Evolutionary conservation across 179 eudicot species (phyloP), one percentile per base, ranked within the genome.

Genomic region (Gypsophila paniculata): DNA sequence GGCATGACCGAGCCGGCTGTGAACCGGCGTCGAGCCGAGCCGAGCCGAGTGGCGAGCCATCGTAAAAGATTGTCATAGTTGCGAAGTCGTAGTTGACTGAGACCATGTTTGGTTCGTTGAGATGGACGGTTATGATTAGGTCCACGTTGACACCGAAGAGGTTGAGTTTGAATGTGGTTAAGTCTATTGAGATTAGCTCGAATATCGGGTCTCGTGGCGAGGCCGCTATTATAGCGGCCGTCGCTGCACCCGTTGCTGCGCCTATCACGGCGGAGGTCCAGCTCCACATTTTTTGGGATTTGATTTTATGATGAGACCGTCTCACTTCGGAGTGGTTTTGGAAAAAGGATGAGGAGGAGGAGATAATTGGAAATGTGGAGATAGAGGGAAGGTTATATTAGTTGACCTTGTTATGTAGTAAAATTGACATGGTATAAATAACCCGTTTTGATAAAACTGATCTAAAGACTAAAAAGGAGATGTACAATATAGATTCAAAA

Each of bases 91-190:
- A 89, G 63, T 76, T 68, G 83, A 90, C 63, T 72, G 91, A 74
- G 23, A 74, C 93, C 71, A 81, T 68, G 86, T 91, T 91, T 12
- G 97, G 97, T 81, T 91, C 90, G 80, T 86, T 85, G 76, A 91
- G 85, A 77, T 91, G 96, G 78, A 91, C 93, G 78, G 93, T 91
- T 25, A 91, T 82, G 78, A 79, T 75, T 8, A 88, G 68, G 15
- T 90, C 97, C 26, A 86, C 86, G 84, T 88, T 89, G 54, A 89
- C 44, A 6, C 72, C 72, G 0, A 96, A 89, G 71, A 91, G 73
- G 62, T 85, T 87, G 75, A 90, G 85, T 67, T 82, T 82, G 83
- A 89, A 76, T 68, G 97, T 83, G 19, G 88, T 91, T 68, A 91
- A 76, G 61, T 72, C 83, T 65, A 91, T 84, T 59, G 94, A 85